phyloP scores from a whole-genome alignment of 192 early-diverging fungal genomes.

The Rhizoclosmatium sp. region DNA sequence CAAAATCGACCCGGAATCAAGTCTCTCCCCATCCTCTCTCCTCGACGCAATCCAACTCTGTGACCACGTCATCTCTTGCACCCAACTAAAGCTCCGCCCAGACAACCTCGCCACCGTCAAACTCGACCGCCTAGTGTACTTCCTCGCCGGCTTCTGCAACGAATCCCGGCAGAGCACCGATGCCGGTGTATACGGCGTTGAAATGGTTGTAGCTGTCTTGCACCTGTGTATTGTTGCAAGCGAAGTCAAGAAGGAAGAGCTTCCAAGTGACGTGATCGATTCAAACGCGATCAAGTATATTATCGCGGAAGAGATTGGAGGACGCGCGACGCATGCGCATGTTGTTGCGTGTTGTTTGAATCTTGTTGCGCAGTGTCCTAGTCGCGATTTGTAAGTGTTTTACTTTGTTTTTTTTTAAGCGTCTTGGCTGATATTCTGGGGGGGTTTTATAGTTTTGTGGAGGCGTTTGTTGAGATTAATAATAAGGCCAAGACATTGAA shows the following conservation, averaged over 20 bases:
- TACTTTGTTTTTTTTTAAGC: background rate
- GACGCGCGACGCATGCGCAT: slow-evolving; percentile 3
- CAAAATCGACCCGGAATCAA: slow-evolving; percentile 3
- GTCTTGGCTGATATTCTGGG: background rate
- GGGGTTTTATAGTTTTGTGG: slow-evolving; percentile 18
- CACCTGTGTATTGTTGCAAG: slow-evolving; percentile 27
- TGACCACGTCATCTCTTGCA: slow-evolving; percentile 12
- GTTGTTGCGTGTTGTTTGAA: slow-evolving; percentile 26
- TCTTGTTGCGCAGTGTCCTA: slow-evolving; percentile 21
- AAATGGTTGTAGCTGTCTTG: slow-evolving; percentile 19
- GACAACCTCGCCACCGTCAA: slow-evolving; percentile 21
- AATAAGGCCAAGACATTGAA: background rate
- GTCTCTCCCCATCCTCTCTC: background rate
- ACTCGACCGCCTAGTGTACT: slow-evolving; percentile 2
- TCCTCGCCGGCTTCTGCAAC: slow-evolving; percentile 9
- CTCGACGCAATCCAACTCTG: slow-evolving; percentile 20
- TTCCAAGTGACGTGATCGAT: slow-evolving; percentile 30
- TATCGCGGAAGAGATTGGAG: slow-evolving; percentile 10
- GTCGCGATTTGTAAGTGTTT: slow-evolving; percentile 23
- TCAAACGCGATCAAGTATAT: slow-evolving; percentile 28
- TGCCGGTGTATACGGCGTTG: slow-evolving; percentile 11
- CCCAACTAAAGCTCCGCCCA: slow-evolving; percentile 19
- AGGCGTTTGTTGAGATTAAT: slow-evolving; percentile 3
- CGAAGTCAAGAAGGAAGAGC: slow-evolving; percentile 3
- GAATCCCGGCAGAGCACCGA: background rate